A percentile compares a stretch with the other conserved stretches of the same genome.
phyloP scores from a whole-genome alignment of 108 stramenopile genomes.

The Schizochytrium sp. region DNA sequence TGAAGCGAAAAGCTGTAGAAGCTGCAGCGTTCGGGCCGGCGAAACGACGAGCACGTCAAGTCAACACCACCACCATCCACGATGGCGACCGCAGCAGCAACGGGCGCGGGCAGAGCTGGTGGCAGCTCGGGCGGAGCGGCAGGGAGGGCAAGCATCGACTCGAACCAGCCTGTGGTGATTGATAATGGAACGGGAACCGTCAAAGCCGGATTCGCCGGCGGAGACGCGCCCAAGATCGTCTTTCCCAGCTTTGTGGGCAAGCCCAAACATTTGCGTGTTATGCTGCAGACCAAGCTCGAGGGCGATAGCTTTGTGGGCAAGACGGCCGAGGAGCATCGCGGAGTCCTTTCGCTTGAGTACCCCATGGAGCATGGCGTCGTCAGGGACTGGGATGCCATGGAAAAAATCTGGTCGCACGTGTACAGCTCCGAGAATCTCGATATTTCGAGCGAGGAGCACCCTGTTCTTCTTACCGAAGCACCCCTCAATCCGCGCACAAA shows the following conservation, averaged over 20 bases:
- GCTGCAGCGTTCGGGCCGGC: too few species aligned
- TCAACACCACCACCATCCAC: too few species aligned
- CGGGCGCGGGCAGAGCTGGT: neutral
- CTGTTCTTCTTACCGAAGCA: constrained; percentile 87
- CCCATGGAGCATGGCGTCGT: constrained; percentile 85
- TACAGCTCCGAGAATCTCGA: constrained; percentile 64
- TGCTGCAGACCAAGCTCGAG: neutral
- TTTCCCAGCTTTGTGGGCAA: constrained; percentile 71
- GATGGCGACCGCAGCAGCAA: neutral
- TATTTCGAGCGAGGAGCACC: constrained; percentile 78
- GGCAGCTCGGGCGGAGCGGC: neutral
- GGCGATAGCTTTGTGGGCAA: constrained; percentile 71
- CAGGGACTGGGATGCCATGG: constrained; percentile 85
- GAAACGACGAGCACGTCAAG: too few species aligned
- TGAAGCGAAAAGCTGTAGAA: neutral
- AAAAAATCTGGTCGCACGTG: constrained; percentile 74
- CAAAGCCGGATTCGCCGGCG: constrained; percentile 94
- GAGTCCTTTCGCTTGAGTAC: constrained; percentile 73
- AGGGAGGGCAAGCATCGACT: neutral
- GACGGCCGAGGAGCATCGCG: constrained; percentile 83
- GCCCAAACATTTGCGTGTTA: constrained; percentile 66
- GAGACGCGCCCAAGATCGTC: constrained; percentile 78
- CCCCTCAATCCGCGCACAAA: constrained; percentile 81
- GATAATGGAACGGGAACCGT: constrained; percentile 81
- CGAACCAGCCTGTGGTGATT: constrained; percentile 87